Conservation (phyloP, 306 rosid species). For the Sesbania bispinosa region DNA sequence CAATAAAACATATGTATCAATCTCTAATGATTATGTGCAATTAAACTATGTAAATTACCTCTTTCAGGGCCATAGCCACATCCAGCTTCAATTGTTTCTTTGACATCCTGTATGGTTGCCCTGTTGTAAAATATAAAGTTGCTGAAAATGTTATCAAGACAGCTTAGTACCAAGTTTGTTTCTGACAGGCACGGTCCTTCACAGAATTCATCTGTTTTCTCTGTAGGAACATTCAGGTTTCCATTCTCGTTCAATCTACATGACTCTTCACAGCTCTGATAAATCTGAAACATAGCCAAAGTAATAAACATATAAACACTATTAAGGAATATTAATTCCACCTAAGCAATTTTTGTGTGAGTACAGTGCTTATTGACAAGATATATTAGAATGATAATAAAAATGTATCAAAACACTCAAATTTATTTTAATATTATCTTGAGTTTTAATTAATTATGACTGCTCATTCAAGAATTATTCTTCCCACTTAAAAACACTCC, state of each 20-base stretch:
- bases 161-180: conserved; percentile 65
- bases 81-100: conserved; percentile 55
- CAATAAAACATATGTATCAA: not conserved
- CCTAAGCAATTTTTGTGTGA: not conserved
- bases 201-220: conserved; percentile 56
- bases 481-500: not conserved
- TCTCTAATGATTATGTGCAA: not conserved
- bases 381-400: too few relatives aligned
- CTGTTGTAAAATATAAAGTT: conserved; percentile 66
- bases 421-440: too few relatives aligned
- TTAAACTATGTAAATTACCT: conserved; percentile 38
- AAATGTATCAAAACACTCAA: too few relatives aligned
- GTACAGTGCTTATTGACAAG: too few relatives aligned
- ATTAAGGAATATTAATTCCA: not conserved
- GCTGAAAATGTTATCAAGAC: conserved; percentile 56
- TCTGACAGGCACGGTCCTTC: conserved; percentile 69
- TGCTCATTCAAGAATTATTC: not conserved
- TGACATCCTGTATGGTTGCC: conserved; percentile 65
- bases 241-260: conserved; percentile 59
- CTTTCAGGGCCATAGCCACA: conserved; percentile 79
- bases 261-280: conserved; percentile 71
- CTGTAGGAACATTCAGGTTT: conserved; percentile 46
- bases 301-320: too few relatives aligned
- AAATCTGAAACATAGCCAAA: conserved; percentile 43
- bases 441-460: too few relatives aligned